Evolutionary conservation across 495 filamentous ascomycete species (phyloP), one percentile per base, ranked within the genome.

Genomic region (Lasiosphaeria hispida): DNA sequence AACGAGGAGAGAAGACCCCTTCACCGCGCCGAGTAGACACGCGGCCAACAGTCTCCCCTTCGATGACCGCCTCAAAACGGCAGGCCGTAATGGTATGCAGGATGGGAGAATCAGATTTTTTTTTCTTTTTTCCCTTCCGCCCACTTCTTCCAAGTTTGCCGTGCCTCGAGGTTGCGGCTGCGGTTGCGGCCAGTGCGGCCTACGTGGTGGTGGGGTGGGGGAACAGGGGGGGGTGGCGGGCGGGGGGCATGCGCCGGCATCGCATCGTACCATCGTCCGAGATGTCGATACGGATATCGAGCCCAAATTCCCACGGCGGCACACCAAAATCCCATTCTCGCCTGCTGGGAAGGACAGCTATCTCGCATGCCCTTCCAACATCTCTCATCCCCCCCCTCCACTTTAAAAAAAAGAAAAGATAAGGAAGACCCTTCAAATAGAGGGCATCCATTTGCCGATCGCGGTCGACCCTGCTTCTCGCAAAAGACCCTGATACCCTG

Each of bases 271-370:
- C 23, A 30, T 30, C 23, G 23, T 30, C 23, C 23, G n/a, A 30
- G 23, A 30, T 30, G 23, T 30, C 10, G 1, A 18, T 40, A 52
- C 40, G 35, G 49, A 52, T 40, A 52, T 52, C 49, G 49, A 17
- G 36, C 30, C 49, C n/a, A 40, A 52, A 30, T 52, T 52, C 49
- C 49, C 49, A 52, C 49, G 35, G n/a, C 36, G n/a, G 40, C 49
- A 34, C 43, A 11, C 49, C 49, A 52, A 37, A 52, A 52, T 52
- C 49, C 49, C 49, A 52, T 49, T 47, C 6, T 23, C 15, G 10
- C 14, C 43, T 15, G 17, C n/a, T 19, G 8, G 5, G 23, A 30
- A 30, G 23, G 23, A 30, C 18, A 23, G 14, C 43, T 47, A 47
- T 47, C 43, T 47, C 30, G 43, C 43, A 47, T 47, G 43, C 17